Base-by-base conservation (phyloP, 306 rosid genomes). In the Glycine soja region DNA sequence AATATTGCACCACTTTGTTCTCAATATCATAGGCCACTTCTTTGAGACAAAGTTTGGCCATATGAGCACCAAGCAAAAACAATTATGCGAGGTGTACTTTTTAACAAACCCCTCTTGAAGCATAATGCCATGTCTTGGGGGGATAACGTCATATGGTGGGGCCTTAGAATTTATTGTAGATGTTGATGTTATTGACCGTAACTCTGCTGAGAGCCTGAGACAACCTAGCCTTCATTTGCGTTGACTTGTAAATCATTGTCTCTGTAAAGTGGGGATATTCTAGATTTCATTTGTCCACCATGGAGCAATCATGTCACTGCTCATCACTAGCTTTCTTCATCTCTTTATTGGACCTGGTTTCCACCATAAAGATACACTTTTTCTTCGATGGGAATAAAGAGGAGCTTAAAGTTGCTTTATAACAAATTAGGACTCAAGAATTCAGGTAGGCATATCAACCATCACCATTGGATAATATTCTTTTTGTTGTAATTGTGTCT, bases 181-280 rank as follows among this genome's bases (percentile, higher is more conserved):
- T 58, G 86, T 81, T 72, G 75, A 73, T 85, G 85, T 74, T 81
- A n/a, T 70, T 81, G 79, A 74, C 81, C 6, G 5, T 45, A 42
- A 62, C 66, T 59, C 3, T 52, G 19, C 48, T 45, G 53, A 54
- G 24, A 57, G 34, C 8, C 62, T 16, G 32, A 70, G 76, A 74
- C 65, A 70, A 68, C 30, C 70, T 82, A 75, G 70, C 64, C 72
- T 48, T n/a, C 34, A 74, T 75, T 70, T 62, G 71, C 32, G 80
- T 79, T 71, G 80, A 70, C 76, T 70, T 63, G 13, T 72, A 52
- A 18, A 74, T 82, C 59, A 78, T 68, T 67, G 79, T 78, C 78
- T 10, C 13, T 51, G 67, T 74, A 82, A 86, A 82, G 88, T 69
- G 72, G 79, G 77, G 79, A 32, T 82, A 82, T 82, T 85, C 70